Percentiles rank a stretch among this genome's conserved stretches.
Evolutionary conservation across 1,284 basidiomycete species (phyloP).

Genomic region (Rhodotorula mucilaginosa): DNA sequence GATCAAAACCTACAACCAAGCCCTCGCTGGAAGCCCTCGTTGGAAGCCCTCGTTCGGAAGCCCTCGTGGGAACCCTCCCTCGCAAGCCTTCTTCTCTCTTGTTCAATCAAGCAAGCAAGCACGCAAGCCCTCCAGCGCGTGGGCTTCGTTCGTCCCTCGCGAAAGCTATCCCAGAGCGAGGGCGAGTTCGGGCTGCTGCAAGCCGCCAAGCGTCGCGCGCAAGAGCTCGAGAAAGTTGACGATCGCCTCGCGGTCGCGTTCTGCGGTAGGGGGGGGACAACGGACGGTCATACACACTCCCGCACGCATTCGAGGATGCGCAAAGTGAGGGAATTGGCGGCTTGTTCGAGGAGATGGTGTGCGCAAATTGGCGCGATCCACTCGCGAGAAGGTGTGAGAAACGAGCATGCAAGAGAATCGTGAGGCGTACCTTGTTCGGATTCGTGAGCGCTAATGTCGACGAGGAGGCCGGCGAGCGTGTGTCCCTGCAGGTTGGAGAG

Average conservation of each 20-base stretch:
- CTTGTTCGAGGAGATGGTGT: neutral
- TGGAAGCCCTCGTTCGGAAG: too few relatives aligned
- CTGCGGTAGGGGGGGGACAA: neutral
- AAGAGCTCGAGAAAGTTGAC: conserved; percentile 1
- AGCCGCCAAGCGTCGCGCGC: neutral
- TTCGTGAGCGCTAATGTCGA: neutral
- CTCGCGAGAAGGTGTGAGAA: neutral
- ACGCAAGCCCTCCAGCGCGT: too few relatives aligned
- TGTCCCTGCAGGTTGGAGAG: neutral
- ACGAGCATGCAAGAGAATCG: neutral
- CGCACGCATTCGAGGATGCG: neutral
- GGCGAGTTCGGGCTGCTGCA: neutral
- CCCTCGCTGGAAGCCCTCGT: too few relatives aligned
- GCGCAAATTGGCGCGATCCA: too few relatives aligned
- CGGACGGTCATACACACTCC: neutral
- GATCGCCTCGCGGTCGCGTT: neutral
- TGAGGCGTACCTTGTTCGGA: neutral
- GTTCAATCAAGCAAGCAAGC: too few relatives aligned
- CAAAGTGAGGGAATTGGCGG: neutral
- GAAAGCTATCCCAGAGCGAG: neutral
- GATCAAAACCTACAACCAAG: too few relatives aligned
- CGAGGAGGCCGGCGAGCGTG: neutral
- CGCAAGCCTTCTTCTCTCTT: too few relatives aligned
- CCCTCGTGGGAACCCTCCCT: too few relatives aligned
- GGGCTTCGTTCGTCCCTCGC: too few relatives aligned